phyloP scores from a whole-genome alignment of 176 grass and related monocot species.

The Paspalum notatum region DNA sequence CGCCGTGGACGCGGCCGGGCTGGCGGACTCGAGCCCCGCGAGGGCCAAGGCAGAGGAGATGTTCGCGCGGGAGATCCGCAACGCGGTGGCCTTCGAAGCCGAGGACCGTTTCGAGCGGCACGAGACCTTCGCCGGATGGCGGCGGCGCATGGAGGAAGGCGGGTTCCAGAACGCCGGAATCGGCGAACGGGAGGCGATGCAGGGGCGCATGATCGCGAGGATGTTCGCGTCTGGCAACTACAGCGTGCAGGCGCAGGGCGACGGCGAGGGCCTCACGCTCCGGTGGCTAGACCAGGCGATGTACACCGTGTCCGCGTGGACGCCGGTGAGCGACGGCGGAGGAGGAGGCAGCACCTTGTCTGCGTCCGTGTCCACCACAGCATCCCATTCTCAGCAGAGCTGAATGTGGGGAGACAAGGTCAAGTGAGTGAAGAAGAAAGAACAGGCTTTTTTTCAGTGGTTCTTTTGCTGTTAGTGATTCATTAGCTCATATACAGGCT shows the following conservation, averaged over 20 bases:
- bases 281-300: constrained; percentile 68
- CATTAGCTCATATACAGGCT: constrained; percentile 48
- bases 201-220: constrained; percentile 78
- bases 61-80: constrained; percentile 88
- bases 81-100: constrained; percentile 82
- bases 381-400: constrained; percentile 55
- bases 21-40: constrained; percentile 45
- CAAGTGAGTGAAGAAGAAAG: constrained; percentile 32
- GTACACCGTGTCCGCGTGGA: constrained; percentile 92
- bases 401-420: background rate
- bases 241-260: constrained; percentile 58
- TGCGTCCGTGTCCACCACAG: constrained; percentile 49
- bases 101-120: constrained; percentile 69
- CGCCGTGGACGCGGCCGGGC: constrained; percentile 49
- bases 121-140: constrained; percentile 73
- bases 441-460: constrained; percentile 30
- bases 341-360: constrained; percentile 59
- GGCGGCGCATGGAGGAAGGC: constrained; percentile 72
- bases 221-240: constrained; percentile 75
- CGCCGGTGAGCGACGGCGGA: constrained; percentile 46
- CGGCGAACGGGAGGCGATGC: constrained; percentile 80
- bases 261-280: constrained; percentile 77
- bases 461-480: constrained; percentile 49
- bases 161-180: constrained; percentile 67
- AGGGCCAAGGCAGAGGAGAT: constrained; percentile 87